Conservation (phyloP, 2,329 filamentous ascomycete species). For the Fusarium coffeatum region DNA sequence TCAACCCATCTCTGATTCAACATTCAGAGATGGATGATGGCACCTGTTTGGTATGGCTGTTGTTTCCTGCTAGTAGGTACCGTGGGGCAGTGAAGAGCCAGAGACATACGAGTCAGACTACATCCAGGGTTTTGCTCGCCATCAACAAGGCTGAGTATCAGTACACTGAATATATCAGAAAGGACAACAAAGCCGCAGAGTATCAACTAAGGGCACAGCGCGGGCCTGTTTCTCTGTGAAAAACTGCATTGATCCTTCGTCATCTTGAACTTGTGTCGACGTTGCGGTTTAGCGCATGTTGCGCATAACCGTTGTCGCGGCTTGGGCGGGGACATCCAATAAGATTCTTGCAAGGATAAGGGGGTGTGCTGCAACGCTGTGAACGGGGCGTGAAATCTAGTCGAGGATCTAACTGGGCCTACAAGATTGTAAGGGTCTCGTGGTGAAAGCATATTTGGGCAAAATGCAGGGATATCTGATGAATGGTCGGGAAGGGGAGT, state of each 20-base stretch:
- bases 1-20: neutral
- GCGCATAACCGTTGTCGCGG: slow-evolving; percentile 64
- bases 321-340: slow-evolving; percentile 56
- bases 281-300: slow-evolving; percentile 65
- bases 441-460: slow-evolving; percentile 37
- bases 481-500: slow-evolving; percentile 22
- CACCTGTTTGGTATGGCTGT: neutral
- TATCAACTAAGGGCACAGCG: slow-evolving; percentile 25
- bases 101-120: neutral
- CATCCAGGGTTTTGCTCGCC: slow-evolving; percentile 9
- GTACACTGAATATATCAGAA: neutral
- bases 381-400: slow-evolving; percentile 23
- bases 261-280: slow-evolving; percentile 59
- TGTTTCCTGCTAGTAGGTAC: neutral
- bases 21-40: neutral
- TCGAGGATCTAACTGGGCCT: slow-evolving; percentile 21
- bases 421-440: slow-evolving; percentile 28
- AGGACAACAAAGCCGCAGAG: slow-evolving; percentile 26
- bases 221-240: slow-evolving; percentile 51
- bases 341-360: slow-evolving; percentile 39
- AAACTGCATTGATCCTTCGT: slow-evolving; percentile 57
- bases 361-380: slow-evolving; percentile 44
- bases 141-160: slow-evolving; percentile 24
- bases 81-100: neutral
- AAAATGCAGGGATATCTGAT: slow-evolving; percentile 32